phyloP scores from a whole-genome alignment of 1,284 basidiomycete genomes.

The Ceraceosorus bombacis region DNA sequence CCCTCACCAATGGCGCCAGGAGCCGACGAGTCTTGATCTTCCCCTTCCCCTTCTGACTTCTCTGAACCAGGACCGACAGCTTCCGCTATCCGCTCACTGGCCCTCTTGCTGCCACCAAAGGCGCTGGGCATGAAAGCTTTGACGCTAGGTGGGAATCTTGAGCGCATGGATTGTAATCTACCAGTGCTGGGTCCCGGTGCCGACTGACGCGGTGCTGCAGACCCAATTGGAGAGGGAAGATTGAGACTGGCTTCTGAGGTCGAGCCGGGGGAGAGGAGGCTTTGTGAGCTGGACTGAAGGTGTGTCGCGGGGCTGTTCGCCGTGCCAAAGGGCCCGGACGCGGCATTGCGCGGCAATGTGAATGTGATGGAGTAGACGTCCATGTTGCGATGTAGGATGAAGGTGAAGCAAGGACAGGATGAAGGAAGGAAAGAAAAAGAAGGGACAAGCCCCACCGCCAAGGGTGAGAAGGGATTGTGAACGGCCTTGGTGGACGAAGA shows the following conservation, averaged over 20 bases:
- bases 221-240: not conserved
- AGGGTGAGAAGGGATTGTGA: too few relatives aligned
- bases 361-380: slow-evolving; percentile 40
- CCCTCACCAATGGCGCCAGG: not conserved
- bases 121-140: slow-evolving; percentile 43
- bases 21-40: slow-evolving; percentile 6
- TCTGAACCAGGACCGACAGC: slow-evolving; percentile 26
- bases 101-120: slow-evolving; percentile 35
- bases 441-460: too few relatives aligned
- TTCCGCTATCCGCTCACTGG: slow-evolving; percentile 39
- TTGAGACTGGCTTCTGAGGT: not conserved
- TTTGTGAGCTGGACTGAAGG: not conserved
- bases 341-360: slow-evolving; percentile 32
- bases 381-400: slow-evolving; percentile 13
- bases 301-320: slow-evolving; percentile 12
- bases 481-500: too few relatives aligned
- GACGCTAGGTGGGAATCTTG: slow-evolving; percentile 40
- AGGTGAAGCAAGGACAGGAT: too few relatives aligned
- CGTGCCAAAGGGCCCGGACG: slow-evolving; percentile 10
- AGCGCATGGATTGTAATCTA: slow-evolving; percentile 39
- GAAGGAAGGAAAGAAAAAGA: too few relatives aligned
- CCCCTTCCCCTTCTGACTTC: slow-evolving; percentile 23
- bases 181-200: slow-evolving; percentile 26
- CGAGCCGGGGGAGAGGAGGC: not conserved
- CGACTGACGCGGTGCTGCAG: slow-evolving; percentile 6